Percentiles rank a stretch among this genome's conserved stretches.
Conservation (phyloP, 1,284 basidiomycete genomes). For the Filobasidium uniguttulatum region DNA sequence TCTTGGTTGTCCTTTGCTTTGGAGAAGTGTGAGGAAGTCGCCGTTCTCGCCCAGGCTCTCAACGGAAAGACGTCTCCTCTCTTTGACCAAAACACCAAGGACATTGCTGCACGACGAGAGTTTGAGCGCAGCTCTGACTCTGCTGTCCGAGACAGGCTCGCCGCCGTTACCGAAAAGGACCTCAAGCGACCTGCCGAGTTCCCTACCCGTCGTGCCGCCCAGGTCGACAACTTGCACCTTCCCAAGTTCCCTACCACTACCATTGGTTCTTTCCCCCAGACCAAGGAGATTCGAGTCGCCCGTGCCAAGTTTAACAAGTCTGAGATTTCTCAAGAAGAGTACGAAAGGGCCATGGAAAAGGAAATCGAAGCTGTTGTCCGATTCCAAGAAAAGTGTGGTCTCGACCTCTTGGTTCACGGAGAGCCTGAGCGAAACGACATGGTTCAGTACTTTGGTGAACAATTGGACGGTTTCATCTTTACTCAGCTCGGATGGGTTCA, state of each 20-base stretch:
- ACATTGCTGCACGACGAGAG: slow-evolving; percentile 87
- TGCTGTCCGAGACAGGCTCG: slow-evolving; percentile 87
- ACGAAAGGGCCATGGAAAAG: slow-evolving; percentile 97
- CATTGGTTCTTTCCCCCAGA: slow-evolving; percentile 99
- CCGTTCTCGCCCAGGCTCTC: slow-evolving; percentile 68
- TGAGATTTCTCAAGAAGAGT: slow-evolving; percentile 74
- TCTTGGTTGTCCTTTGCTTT: slow-evolving; percentile 99
- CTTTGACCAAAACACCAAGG: slow-evolving; percentile 74
- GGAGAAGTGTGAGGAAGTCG: slow-evolving; percentile 90
- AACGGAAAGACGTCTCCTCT: slow-evolving; percentile 63
- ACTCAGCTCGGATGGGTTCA: slow-evolving; percentile 99
- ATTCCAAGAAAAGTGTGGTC: slow-evolving; percentile 91
- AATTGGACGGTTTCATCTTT: slow-evolving; percentile 88
- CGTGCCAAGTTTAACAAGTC: slow-evolving; percentile 91
- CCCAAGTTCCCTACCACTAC: slow-evolving; percentile 98
- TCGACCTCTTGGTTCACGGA: slow-evolving; percentile 97
- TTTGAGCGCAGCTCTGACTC: slow-evolving; percentile 94
- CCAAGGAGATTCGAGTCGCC: slow-evolving; percentile 94
- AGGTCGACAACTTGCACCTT: slow-evolving; percentile 76
- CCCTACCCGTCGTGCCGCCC: slow-evolving; percentile 71
- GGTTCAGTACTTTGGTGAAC: slow-evolving; percentile 99
- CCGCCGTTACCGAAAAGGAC: slow-evolving; percentile 75
- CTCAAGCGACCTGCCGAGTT: slow-evolving; percentile 86
- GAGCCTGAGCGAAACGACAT: slow-evolving; percentile 99
- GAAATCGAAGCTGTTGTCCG: slow-evolving; percentile 88